Base-by-base conservation (phyloP, 225 moss, liverwort and hornwort genomes). In the Marchantia paleacea region DNA sequence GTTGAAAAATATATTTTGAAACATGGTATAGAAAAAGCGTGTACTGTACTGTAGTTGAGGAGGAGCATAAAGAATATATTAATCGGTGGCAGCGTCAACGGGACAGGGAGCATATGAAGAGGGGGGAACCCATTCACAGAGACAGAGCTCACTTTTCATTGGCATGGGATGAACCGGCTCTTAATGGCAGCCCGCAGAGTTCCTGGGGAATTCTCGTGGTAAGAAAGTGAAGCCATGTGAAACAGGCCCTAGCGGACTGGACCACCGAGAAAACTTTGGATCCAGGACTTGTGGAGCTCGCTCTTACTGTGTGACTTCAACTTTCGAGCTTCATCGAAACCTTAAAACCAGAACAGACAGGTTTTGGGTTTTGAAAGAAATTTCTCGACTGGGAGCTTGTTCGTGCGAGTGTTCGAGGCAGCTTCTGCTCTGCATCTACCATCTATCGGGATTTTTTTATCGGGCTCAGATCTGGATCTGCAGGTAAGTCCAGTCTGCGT, bases 251-350 rank as follows among this genome's bases (percentile, higher is more conserved):
- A 49, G 69, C 18, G 48, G 48, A 70, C 48, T 49, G 69, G 47
- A 70, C 47, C 74, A 28, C 54, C 74, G 54, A 29, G 55, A 73
- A 13, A 73, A 52, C 22, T 52, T 73, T 73, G 24, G 73, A 73
- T 73, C 73, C 74, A 28, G 55, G 74, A 74, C 24, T 54, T 28
- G 54, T 53, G 74, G 74, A 52, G 73, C 73, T 74, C 25, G 26
- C 52, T 52, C 52, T 53, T 19, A 1, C 52, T 52, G 13, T 53
- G 12, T 53, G 12, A 73, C 73, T 73, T 10, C 52, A 0, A 68
- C 12, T 19, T 26, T 67, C 6, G 65, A 65, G 65, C 13, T 68
- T 31, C 68, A 28, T 10, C 68, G 68, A 29, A 14, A 3, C 52
- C 52, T 52, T 52, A 73, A 73, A 53, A 52, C 39, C 53, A 73